Evolutionary conservation across 306 rosid genomes (phyloP), one percentile per base, ranked within the genome.

Genomic region (Quercus alba): DNA sequence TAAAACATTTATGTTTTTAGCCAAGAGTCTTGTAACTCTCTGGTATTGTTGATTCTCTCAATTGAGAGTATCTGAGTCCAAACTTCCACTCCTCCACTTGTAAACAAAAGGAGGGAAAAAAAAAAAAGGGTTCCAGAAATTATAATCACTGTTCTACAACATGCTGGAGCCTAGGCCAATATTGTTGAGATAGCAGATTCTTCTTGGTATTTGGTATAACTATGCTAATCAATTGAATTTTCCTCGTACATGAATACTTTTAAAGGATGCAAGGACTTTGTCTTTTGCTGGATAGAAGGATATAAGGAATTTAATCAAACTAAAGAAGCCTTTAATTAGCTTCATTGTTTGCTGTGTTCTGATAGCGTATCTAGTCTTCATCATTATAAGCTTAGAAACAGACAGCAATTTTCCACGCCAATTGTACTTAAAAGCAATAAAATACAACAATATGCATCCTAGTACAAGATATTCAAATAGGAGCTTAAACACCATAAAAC

Each of bases 281-380:
- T 41, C 11, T 41, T 41, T 41, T 41, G 46, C 3, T 41, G 46
- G 46, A 8, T 41, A 41, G 66, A 59, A 21, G 66, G 14, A 59
- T 23, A 3, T 23, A 64, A 25, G 30, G 6, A 6, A 28, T 82
- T 49, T 57, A 58, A 31, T 49, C 55, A 56, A 79, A 76, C 77
- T 67, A 76, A 57, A 78, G 56, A 80, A 78, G 77, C 75, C 75
- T 44, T 28, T 79, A 41, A 41, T 7, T 41, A 75, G 86, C 83
- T 78, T 85, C 88, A 79, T 83, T 49, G 84, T 81, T 81, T 88
- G 89, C 77, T 77, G 91, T 83, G 81, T 79, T 79, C 52, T 81
- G 77, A 75, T 69, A 54, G 35, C 67, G 77, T 71, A 79, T 80
- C 66, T 26, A 78, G 79, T 82, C 87, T 81, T 81, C 63, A 81